Conservation (phyloP, 805 yeast species). For the Cyberlindnera bimundalis region DNA sequence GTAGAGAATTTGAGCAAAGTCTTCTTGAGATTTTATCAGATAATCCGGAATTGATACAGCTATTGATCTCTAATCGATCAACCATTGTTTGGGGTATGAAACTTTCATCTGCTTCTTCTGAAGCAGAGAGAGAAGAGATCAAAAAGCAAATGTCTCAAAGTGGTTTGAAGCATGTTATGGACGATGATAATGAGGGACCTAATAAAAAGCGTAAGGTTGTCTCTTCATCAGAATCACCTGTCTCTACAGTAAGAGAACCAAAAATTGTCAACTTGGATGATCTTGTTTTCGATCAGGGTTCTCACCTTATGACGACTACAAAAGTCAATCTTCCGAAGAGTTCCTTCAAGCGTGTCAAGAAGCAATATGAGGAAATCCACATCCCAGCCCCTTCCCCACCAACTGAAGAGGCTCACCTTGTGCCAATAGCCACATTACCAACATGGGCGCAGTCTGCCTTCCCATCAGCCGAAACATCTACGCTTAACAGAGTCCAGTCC, state of each 20-base stretch:
- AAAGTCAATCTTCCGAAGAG: slow-evolving; percentile 79
- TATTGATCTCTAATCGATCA: slow-evolving; percentile 47
- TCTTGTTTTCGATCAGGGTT: slow-evolving; percentile 67
- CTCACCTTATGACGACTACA: slow-evolving; percentile 60
- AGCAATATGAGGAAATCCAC: slow-evolving; percentile 80
- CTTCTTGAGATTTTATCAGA: slow-evolving; percentile 53
- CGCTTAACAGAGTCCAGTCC: slow-evolving; percentile 81
- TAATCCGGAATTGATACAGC: slow-evolving; percentile 45
- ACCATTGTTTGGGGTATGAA: slow-evolving; percentile 53
- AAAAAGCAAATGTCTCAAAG: slow-evolving; percentile 41
- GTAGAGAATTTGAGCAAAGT: slow-evolving; percentile 49
- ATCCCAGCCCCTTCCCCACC: slow-evolving; percentile 80
- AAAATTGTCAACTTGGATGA: slow-evolving; percentile 59
- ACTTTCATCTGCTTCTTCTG: slow-evolving; percentile 37
- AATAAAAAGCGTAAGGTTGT: slow-evolving; percentile 28
- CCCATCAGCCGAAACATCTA: slow-evolving; percentile 57
- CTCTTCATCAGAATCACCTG: neutral
- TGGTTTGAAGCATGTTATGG: slow-evolving; percentile 40
- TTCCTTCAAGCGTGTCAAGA: slow-evolving; percentile 70
- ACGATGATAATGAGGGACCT: slow-evolving; percentile 24
- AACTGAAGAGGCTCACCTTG: slow-evolving; percentile 38
- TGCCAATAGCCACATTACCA: slow-evolving; percentile 64
- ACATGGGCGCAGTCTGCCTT: slow-evolving; percentile 80
- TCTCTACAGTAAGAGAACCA: slow-evolving; percentile 36
- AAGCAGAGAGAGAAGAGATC: slow-evolving; percentile 34